These are phyloP conservation scores for Calycina marina DNA, from an alignment of 2,329 filamentous ascomycete genomes.

Conservation along the genomic window DNA sequence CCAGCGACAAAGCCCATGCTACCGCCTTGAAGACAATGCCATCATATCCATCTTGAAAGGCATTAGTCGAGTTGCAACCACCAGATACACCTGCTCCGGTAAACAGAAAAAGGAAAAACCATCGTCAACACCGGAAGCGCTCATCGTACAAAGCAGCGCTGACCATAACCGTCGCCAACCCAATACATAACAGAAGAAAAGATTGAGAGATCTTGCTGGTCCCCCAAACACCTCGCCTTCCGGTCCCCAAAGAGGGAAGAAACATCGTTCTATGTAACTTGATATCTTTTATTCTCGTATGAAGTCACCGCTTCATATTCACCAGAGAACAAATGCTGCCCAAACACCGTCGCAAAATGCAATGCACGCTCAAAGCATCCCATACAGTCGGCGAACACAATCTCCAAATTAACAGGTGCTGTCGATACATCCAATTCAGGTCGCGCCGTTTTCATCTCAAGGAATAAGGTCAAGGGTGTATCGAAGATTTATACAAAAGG, in stretches of 20 bases:
- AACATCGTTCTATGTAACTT: slow-evolving; percentile 23
- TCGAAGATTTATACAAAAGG: slow-evolving; percentile 21
- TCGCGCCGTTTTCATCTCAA: slow-evolving; percentile 21
- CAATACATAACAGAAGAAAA: slow-evolving; percentile 10
- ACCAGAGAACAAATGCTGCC: slow-evolving; percentile 20
- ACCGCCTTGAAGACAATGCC: not conserved
- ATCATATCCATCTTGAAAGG: too few relatives aligned
- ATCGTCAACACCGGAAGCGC: slow-evolving; percentile 10
- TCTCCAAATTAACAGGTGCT: slow-evolving; percentile 21
- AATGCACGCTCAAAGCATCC: slow-evolving; percentile 22
- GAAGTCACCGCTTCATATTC: slow-evolving; percentile 23
- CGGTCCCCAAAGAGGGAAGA: slow-evolving; percentile 17
- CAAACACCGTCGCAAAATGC: slow-evolving; percentile 23
- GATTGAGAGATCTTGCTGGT: slow-evolving; percentile 20
- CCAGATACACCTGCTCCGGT: slow-evolving; percentile 15
- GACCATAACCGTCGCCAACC: not conserved
- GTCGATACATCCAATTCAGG: slow-evolving; percentile 22
- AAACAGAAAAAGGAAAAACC: too few relatives aligned
- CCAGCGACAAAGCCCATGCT: not conserved
- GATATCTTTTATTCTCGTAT: slow-evolving; percentile 21
- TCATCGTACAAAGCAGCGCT: slow-evolving; percentile 15
- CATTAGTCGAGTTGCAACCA: too few relatives aligned
- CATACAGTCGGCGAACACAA: slow-evolving; percentile 17
- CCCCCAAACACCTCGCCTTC: slow-evolving; percentile 18
- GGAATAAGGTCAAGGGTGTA: slow-evolving; percentile 16